A percentile compares a stretch with the other conserved stretches of the same genome.
phyloP scores from a whole-genome alignment of 1,284 basidiomycete species.

The Sparassis latifolia region DNA sequence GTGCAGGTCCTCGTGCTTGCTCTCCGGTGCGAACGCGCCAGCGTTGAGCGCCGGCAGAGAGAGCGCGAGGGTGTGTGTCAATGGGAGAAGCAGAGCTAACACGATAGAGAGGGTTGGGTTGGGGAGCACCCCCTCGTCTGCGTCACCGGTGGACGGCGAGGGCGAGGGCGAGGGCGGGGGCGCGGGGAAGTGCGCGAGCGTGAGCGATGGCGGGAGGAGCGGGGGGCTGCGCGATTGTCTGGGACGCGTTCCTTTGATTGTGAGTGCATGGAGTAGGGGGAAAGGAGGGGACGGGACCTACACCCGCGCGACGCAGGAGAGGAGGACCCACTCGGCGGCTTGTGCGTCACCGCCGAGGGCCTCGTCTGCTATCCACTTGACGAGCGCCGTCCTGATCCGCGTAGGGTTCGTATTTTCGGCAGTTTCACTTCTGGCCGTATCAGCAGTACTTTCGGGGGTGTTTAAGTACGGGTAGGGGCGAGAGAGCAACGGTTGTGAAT shows the following conservation, averaged over 20 bases:
- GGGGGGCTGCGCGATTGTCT: slow-evolving; percentile 68
- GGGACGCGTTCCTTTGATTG: slow-evolving; percentile 5
- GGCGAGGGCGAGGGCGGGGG: slow-evolving; percentile 25
- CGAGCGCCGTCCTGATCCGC: slow-evolving; percentile 42
- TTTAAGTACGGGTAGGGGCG: slow-evolving; percentile 26
- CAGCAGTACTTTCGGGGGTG: slow-evolving; percentile 4
- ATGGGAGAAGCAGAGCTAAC: slow-evolving; percentile 52
- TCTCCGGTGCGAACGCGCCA: slow-evolving; percentile 55
- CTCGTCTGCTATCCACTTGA: slow-evolving; percentile 66
- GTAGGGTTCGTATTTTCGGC: slow-evolving; percentile 6
- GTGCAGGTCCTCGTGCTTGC: slow-evolving; percentile 67
- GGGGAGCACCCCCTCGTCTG: not conserved
- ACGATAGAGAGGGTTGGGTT: slow-evolving; percentile 42
- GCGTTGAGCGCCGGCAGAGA: slow-evolving; percentile 59
- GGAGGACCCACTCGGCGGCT: slow-evolving; percentile 75
- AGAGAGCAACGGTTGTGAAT: slow-evolving; percentile 34
- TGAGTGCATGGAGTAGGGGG: slow-evolving; percentile 1
- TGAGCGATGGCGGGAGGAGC: slow-evolving; percentile 63
- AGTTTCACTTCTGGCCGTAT: not conserved
- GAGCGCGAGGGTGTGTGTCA: slow-evolving; percentile 43
- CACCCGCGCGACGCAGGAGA: slow-evolving; percentile 63
- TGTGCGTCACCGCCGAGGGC: slow-evolving; percentile 60
- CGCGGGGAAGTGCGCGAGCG: slow-evolving; percentile 54
- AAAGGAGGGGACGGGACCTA: slow-evolving; percentile 29
- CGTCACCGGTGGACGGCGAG: slow-evolving; percentile 5